Evolutionary conservation across 805 yeast genomes (phyloP).

Genomic region (Metschnikowia colocasiae): DNA sequence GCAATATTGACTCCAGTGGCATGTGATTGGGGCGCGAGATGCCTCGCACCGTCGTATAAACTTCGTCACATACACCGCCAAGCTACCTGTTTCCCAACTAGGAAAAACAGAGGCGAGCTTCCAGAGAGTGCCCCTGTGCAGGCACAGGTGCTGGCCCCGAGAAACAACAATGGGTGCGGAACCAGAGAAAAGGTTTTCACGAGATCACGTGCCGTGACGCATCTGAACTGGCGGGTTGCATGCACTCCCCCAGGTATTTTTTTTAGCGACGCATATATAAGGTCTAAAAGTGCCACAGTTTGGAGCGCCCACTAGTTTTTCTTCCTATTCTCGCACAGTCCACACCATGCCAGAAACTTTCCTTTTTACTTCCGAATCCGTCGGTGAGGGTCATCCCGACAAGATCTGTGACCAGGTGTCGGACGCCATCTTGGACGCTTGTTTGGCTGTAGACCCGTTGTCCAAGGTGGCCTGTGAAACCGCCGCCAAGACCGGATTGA

Average conservation of each 20-base stretch:
- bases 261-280: conserved; percentile 7
- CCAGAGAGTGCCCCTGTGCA: neutral
- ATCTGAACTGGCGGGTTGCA: neutral
- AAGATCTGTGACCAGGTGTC: conserved; percentile 98
- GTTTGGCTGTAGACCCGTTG: conserved; percentile 90
- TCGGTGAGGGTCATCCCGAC: conserved; percentile 94
- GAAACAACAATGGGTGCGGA: neutral
- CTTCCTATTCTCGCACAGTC: neutral
- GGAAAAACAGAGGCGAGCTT: neutral
- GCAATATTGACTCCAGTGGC: conserved; percentile 3
- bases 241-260: conserved; percentile 3
- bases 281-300: conserved; percentile 7
- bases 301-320: neutral
- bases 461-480: conserved; percentile 99
- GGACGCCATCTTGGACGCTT: conserved; percentile 97
- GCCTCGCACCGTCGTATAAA: neutral
- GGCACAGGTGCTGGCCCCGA: neutral
- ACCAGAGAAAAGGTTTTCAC: neutral
- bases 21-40: conserved; percentile 2
- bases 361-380: conserved; percentile 81
- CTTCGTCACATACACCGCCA: neutral
- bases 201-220: conserved; percentile 16
- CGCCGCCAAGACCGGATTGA: conserved; percentile 98
- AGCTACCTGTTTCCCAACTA: neutral
- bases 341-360: conserved; percentile 36